phyloP scores from a whole-genome alignment of 2,329 filamentous ascomycete genomes.

The Ceratocystis lukuohia region DNA sequence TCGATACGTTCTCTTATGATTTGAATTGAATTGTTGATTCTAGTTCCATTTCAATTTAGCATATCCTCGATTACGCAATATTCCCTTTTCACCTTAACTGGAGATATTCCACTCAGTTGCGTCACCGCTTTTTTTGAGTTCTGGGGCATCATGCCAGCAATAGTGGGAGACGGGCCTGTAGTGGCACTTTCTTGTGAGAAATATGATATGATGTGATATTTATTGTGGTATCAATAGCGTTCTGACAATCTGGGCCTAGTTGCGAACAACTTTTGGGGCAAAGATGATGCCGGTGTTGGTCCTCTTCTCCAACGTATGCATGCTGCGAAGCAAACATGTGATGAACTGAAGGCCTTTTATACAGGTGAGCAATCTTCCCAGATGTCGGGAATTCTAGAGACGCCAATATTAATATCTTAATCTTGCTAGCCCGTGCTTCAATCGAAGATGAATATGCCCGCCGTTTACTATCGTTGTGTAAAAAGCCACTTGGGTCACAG shows the following conservation, averaged over 20 bases:
- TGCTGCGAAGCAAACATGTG: slow-evolving; percentile 82
- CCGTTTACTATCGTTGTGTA: slow-evolving; percentile 72
- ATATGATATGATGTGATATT: background rate
- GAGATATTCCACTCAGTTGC: background rate
- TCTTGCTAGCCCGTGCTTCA: slow-evolving; percentile 49
- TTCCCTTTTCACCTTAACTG: no score
- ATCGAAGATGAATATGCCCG: slow-evolving; percentile 95
- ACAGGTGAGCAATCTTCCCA: slow-evolving; percentile 35
- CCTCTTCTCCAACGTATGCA: slow-evolving; percentile 92
- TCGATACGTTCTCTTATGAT: no score
- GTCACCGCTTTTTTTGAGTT: background rate
- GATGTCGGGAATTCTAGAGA: background rate
- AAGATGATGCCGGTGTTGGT: slow-evolving; percentile 88
- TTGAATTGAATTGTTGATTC: no score
- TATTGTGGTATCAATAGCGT: background rate
- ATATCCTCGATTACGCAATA: no score
- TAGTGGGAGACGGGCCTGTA: slow-evolving; percentile 47
- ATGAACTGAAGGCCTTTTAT: slow-evolving; percentile 89
- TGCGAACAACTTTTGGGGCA: slow-evolving; percentile 99
- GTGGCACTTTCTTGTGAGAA: slow-evolving; percentile 54
- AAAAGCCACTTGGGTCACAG: slow-evolving; percentile 77
- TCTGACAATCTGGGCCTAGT: slow-evolving; percentile 37
- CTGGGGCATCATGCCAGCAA: slow-evolving; percentile 40
- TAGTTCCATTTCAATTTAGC: no score
- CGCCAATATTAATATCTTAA: background rate